Evolutionary conservation across 1,284 basidiomycete genomes (phyloP).

Genomic region (Vanrija sp.): DNA sequence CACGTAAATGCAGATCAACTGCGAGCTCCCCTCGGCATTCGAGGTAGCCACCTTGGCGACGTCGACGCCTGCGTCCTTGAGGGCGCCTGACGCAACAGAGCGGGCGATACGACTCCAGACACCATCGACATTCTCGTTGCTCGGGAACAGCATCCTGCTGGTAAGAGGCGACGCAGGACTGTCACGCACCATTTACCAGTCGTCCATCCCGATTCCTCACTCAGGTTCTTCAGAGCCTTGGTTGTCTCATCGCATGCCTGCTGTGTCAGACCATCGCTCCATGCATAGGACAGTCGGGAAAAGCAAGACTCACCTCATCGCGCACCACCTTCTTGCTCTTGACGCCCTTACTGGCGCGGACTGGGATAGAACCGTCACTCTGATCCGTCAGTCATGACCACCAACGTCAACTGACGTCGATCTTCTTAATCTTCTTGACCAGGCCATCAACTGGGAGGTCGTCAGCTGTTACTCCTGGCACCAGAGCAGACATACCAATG

Average conservation of each 20-base stretch:
- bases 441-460: constrained; percentile 20
- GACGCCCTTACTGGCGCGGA: constrained; percentile 29
- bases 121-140: constrained; percentile 20
- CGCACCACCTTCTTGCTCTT: constrained; percentile 29
- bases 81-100: constrained; percentile 32
- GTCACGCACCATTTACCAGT: constrained; percentile 37
- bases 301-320: constrained; percentile 19
- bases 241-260: constrained; percentile 18
- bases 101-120: constrained; percentile 26
- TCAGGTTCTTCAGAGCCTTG: constrained; percentile 21
- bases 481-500: constrained; percentile 17
- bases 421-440: constrained; percentile 13
- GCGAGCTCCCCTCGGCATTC: constrained; percentile 8
- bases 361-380: constrained; percentile 25
- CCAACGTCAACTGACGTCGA: constrained; percentile 15
- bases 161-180: background rate
- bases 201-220: constrained; percentile 17
- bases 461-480: constrained; percentile 3
- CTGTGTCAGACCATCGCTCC: too few relatives aligned
- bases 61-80: constrained; percentile 23
- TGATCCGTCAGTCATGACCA: background rate
- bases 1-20: constrained; percentile 33
- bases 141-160: constrained; percentile 26
- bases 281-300: too few relatives aligned
- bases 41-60: constrained; percentile 27